Conservation (phyloP, 1,284 basidiomycete species). For the Lentinula novae-zelandiae region DNA sequence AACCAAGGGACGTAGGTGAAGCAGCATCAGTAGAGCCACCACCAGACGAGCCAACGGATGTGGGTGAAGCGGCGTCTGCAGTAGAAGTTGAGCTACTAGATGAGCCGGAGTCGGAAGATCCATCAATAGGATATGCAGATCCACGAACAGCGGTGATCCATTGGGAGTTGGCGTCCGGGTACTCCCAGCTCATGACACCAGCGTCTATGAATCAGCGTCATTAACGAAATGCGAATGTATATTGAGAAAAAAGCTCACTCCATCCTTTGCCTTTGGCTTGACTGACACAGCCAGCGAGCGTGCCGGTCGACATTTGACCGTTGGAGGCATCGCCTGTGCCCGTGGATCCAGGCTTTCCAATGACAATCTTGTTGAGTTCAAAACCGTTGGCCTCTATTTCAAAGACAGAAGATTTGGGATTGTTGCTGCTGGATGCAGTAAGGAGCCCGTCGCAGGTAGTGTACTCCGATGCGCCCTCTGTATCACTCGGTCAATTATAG, state of each 20-base stretch:
- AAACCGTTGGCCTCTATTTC: constrained; percentile 58
- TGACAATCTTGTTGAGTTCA: constrained; percentile 38
- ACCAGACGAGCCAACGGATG: neutral
- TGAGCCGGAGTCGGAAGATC: neutral
- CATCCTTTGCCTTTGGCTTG: constrained; percentile 40
- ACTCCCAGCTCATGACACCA: constrained; percentile 43
- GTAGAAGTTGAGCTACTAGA: neutral
- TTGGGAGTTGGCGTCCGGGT: constrained; percentile 16
- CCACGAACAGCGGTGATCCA: constrained; percentile 20
- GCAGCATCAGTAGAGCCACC: neutral
- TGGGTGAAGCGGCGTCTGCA: neutral
- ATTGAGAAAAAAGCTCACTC: neutral
- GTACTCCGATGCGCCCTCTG: constrained; percentile 56
- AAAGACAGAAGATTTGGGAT: constrained; percentile 52
- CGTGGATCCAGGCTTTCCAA: constrained; percentile 51
- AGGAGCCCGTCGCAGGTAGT: constrained; percentile 54
- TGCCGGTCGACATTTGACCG: constrained; percentile 51
- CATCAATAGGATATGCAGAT: neutral
- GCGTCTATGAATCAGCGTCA: constrained; percentile 31
- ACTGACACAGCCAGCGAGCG: constrained; percentile 50
- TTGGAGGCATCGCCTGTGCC: constrained; percentile 51
- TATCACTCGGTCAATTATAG: neutral
- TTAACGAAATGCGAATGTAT: neutral
- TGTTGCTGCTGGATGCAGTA: constrained; percentile 45
- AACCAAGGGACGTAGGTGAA: neutral